Base-by-base conservation (phyloP, 805 yeast species). In the Cyberlindnera galapagoensis region DNA sequence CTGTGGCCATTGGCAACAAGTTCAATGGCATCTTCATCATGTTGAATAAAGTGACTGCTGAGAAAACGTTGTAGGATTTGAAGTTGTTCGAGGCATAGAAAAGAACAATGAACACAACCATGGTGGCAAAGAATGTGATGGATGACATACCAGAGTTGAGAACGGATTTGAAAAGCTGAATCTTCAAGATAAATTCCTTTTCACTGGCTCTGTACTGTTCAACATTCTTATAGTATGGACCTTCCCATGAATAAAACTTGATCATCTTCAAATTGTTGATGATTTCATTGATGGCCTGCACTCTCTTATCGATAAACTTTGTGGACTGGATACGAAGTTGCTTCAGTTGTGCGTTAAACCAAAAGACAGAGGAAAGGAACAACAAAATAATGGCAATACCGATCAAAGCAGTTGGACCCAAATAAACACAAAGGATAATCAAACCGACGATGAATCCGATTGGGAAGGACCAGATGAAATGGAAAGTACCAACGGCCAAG, bases 241-340 rank as follows among this genome's bases (percentile, higher is more conserved):
- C 66, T 58, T 88, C 97, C 96, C 96, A 88, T 1, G 94, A 83
- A 54, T 87, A 88, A 54, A 71, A 82, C 60, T 88, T 88, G 55
- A 88, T 83, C 62, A 80, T 70, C 50, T 82, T 84, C 68, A 88
- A 72, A 43, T 81, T 76, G 49, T 71, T 76, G 42, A 88, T 63
- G 18, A 86, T 73, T 55, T 88, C 97, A 43, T 83, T 80, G 54
- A 86, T 76, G 30, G 74, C 65, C 28, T 75, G 67, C 15, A 88
- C 85, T 49, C 97, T 76, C 14, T 62, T 56, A 55, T 88, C 97
- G 3, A 95, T 88, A 47, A 61, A 71, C 3, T 58, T 59, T 35
- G 74, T 75, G 8, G 84, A 77, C n/a, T 55, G 53, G 17, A 58
- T 61, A 51, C 96, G 74, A 39, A 68, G 63, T 3, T 41, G 51